Conservation (phyloP, 768 basidiomycete species). For the Phylloporus arenicola region DNA sequence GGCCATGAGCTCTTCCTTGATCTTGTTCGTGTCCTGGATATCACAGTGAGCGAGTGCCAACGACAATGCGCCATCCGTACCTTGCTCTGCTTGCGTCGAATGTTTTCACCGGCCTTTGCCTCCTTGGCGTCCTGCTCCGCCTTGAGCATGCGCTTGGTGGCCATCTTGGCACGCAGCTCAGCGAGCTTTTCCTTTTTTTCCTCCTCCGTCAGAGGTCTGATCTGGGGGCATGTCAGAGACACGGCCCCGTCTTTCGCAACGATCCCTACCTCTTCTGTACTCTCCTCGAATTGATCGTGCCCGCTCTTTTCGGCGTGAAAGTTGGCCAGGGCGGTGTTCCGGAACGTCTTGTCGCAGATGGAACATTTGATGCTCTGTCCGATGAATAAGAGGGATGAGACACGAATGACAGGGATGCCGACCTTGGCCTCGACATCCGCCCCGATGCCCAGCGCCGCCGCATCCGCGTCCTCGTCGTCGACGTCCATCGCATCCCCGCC, state of each 20-base stretch:
- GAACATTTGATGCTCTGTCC: slow-evolving; percentile 76
- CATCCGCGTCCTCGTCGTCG: slow-evolving; percentile 63
- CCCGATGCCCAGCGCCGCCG: slow-evolving; percentile 47
- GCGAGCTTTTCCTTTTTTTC: slow-evolving; percentile 79
- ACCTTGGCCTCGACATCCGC: slow-evolving; percentile 65
- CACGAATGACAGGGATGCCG: background rate
- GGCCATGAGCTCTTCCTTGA: slow-evolving; percentile 70
- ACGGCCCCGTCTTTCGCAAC: background rate
- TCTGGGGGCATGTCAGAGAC: slow-evolving; percentile 37
- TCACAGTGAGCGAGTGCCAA: background rate
- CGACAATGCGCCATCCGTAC: slow-evolving; percentile 19
- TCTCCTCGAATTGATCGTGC: slow-evolving; percentile 94
- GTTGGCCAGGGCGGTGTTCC: slow-evolving; percentile 80
- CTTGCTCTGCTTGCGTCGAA: slow-evolving; percentile 83
- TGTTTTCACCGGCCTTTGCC: slow-evolving; percentile 63
- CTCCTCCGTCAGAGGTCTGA: slow-evolving; percentile 93
- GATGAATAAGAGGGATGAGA: background rate
- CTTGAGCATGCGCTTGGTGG: slow-evolving; percentile 71
- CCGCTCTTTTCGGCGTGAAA: slow-evolving; percentile 95
- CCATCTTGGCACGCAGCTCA: slow-evolving; percentile 76
- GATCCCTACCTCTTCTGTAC: slow-evolving; percentile 73
- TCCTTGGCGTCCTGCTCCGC: slow-evolving; percentile 70
- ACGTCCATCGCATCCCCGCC: slow-evolving; percentile 42
- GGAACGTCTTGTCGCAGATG: slow-evolving; percentile 81
- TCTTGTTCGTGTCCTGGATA: slow-evolving; percentile 57